Base-by-base conservation (phyloP, 371 early-diverging fungal genomes). In the Quaeritorhiza haematococci region DNA sequence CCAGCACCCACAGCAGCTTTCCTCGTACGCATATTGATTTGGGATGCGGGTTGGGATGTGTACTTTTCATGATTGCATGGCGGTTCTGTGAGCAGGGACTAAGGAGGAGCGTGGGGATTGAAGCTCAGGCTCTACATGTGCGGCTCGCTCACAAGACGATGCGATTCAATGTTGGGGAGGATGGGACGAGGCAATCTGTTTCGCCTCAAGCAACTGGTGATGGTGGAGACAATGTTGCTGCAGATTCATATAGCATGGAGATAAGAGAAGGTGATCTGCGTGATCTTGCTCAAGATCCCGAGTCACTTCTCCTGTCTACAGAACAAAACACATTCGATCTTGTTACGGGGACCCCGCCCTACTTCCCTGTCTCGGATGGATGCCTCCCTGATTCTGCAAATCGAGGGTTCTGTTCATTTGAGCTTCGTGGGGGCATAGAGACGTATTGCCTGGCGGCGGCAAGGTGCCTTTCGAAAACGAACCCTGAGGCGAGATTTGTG, bases 291-390 rank as follows among this genome's bases (percentile, higher is more conserved):
- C n/a, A 47, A 6, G 57, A 17, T 24, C 29, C 38, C 4, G 33
- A 49, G 33, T 24, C 27, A 8, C 28, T 29, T 5, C 23, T 50
- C 28, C 33, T 17, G n/a, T n/a, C 21, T 19, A 54, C 42, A 7
- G 30, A 38, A 4, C 45, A 30, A 10, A 21, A 30, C 15, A 29
- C 27, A 3, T 62, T 60, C 46, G 60, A 62, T 49, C 46, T 63
- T 10, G 58, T 68, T 3, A 68, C 68, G n/a, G 68, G 68, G 4
- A 68, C 68, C 26, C 68, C 68, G 8, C 68, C 68, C 0, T 68
- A 68, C 52, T 68, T 68, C 55, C 61, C 61, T 23, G 21, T 56
- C 0, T 21, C 59, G 1, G 33, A 44, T 24, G 68, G 68, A 3
- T 32, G 53, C 2, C 50, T 68, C 7, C 68, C 68, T 3, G 53